Percentiles rank a stretch among this genome's conserved stretches.
These are phyloP conservation scores for Euphorbia corollata DNA, from an alignment of 441 rosid genomes.

Conservation along the genomic window DNA sequence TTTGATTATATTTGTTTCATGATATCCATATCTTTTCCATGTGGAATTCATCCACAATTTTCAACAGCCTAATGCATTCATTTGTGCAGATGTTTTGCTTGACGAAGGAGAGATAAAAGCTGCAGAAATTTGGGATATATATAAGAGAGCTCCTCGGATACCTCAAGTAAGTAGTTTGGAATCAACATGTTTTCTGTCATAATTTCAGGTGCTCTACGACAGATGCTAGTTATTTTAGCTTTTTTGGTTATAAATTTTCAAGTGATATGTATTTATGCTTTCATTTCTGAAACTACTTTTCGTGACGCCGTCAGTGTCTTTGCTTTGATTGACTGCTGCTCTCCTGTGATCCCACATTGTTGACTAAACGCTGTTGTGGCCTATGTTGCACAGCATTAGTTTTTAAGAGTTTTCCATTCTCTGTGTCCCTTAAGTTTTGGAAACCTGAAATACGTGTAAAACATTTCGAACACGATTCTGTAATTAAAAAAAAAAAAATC, in stretches of 20 bases:
- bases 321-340: neutral
- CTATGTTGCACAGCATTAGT: too few species aligned
- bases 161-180: conserved; percentile 48
- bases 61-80: conserved; percentile 10
- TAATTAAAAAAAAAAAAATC: too few species aligned
- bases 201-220: neutral
- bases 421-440: too few species aligned
- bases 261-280: neutral
- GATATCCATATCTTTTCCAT: neutral
- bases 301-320: neutral
- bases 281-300: neutral
- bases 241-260: neutral
- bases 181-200: neutral
- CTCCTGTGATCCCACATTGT: neutral
- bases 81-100: conserved; percentile 66
- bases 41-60: neutral
- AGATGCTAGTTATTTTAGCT: neutral
- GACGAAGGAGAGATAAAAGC: conserved; percentile 76
- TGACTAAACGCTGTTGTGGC: neutral
- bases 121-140: conserved; percentile 75
- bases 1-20: neutral
- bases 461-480: too few species aligned
- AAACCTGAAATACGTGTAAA: too few species aligned
- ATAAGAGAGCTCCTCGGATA: conserved; percentile 59
- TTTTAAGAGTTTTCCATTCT: too few species aligned